Base-by-base conservation (phyloP, 1,139 yeast species). In the Yamadazyma diospyri region DNA sequence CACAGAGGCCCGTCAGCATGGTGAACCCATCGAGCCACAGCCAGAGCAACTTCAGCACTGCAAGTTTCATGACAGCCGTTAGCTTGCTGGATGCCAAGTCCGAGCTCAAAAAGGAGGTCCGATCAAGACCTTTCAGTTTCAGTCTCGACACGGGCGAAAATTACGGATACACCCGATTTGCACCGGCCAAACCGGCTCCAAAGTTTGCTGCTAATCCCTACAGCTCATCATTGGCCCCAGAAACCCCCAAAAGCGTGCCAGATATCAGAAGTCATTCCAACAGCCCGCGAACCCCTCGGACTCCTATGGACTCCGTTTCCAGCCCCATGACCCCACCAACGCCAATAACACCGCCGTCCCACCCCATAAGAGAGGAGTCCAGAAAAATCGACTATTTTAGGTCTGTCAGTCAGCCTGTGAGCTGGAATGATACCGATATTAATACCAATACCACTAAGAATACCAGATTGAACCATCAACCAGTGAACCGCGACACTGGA, bases 71-170 rank as follows among this genome's bases (percentile, higher is more conserved):
- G 29, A 21, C 46, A 4, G 33, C 28, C 7, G 30, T 32, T 8
- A 39, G 47, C 33, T 36, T 53, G 5, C 35, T 36, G 12, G 46
- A 46, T 2, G 46, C 48, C 15, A 50, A 48, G 16, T n/a, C 28
- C 8, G 54, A 51, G 11, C 36, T 60, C 39, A 49, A 49, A 31
- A 40, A 46, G 4, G 38, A 43, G 25, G 56, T 59, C 3, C 45
- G 59, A 33, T 58, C 55, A 35, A 43, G 60, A 11, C 67, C 68
- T 1, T 56, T 53, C 34, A 56, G 61, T 34, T 58, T 41, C 35
- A 55, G 66, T 39, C 51, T 66, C 13, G 72, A 65, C 40, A 29
- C 48, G 6, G 55, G 57, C 3, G 51, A 46, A n/a, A 58, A 61
- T 26, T 67, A 66, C 40, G 43, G 41, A n/a, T 48, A 43, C 25